Conservation (phyloP, 768 basidiomycete genomes). For the Pleurotus eryngii region DNA sequence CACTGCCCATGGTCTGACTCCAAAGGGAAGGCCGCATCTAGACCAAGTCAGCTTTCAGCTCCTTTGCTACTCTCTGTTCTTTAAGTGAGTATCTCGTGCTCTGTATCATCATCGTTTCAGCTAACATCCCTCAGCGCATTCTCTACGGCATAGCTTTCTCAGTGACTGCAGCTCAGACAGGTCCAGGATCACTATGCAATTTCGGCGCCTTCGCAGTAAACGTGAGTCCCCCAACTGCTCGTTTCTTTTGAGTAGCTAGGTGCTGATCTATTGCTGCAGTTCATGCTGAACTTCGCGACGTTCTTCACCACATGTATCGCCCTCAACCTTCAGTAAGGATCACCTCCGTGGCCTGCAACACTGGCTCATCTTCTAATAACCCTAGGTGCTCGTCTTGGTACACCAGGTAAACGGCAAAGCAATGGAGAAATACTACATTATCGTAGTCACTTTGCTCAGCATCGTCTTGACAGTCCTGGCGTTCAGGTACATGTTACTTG, state of each 20-base stretch:
- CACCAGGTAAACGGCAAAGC: slow-evolving; percentile 20
- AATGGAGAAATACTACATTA: slow-evolving; percentile 25
- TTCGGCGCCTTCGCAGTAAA: slow-evolving; percentile 20
- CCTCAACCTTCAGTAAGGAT: slow-evolving; percentile 20
- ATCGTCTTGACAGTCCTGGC: slow-evolving; percentile 6
- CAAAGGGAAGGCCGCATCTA: slow-evolving; percentile 10
- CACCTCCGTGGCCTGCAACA: not conserved
- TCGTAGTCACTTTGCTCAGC: slow-evolving; percentile 14
- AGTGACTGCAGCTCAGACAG: slow-evolving; percentile 10
- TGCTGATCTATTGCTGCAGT: slow-evolving; percentile 1
- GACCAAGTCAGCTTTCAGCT: slow-evolving; percentile 22
- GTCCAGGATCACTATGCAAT: slow-evolving; percentile 11
- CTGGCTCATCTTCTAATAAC: not conserved
- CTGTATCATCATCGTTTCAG: too few species aligned
- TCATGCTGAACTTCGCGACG: slow-evolving; percentile 17
- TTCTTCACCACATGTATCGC: slow-evolving; percentile 23
- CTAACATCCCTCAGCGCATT: slow-evolving; percentile 10
- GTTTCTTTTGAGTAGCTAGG: too few species aligned
- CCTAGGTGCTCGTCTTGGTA: slow-evolving; percentile 22
- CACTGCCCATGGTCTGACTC: too few species aligned
- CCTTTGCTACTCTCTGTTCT: slow-evolving; percentile 15
- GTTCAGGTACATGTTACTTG: slow-evolving; percentile 15
- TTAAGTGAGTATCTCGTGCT: slow-evolving; percentile 12
- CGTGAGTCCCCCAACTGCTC: slow-evolving; percentile 5
- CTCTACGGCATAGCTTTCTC: slow-evolving; percentile 19